Percentiles rank a stretch among this genome's conserved stretches.
phyloP scores from a whole-genome alignment of 106 monocot genomes.

The Platanthera zijinensis region DNA sequence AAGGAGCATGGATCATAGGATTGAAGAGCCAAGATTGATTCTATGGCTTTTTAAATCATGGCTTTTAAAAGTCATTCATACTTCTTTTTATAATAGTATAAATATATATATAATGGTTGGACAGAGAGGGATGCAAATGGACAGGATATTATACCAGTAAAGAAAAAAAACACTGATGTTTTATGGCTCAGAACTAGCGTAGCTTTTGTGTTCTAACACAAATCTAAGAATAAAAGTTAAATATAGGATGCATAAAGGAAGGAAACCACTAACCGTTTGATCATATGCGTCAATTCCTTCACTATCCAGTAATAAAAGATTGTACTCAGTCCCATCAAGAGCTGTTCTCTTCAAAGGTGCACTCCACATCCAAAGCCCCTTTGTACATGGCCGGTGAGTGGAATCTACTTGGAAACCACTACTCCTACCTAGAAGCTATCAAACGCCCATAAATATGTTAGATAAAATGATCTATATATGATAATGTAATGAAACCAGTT shows the following conservation, averaged over 20 bases:
- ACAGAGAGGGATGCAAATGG: too few relatives aligned
- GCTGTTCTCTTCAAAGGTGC: conserved; percentile 77
- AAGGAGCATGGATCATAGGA: too few relatives aligned
- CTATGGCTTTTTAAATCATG: too few relatives aligned
- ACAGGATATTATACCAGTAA: too few relatives aligned
- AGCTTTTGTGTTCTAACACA: neutral
- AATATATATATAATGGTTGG: too few relatives aligned
- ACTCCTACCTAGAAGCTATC: conserved; percentile 83
- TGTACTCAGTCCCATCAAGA: conserved; percentile 96
- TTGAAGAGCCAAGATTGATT: too few relatives aligned
- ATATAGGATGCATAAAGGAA: neutral
- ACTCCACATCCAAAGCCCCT: conserved; percentile 91
- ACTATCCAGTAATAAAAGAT: conserved; percentile 78
- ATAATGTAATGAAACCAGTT: neutral
- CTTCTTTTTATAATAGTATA: too few relatives aligned
- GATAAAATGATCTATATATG: neutral
- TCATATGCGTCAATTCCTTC: conserved; percentile 99
- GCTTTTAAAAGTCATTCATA: too few relatives aligned
- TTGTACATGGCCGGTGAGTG: conserved; percentile 70
- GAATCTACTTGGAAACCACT: conserved; percentile 72
- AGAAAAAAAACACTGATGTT: neutral
- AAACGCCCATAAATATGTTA: neutral
- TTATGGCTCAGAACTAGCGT: neutral
- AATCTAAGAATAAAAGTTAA: neutral
- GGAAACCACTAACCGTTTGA: conserved; percentile 55